Percentiles rank a stretch among this genome's conserved stretches.
These are phyloP conservation scores for Chrysoporthe cubensis DNA, from an alignment of 2,329 filamentous ascomycete species.

Conservation along the genomic window DNA sequence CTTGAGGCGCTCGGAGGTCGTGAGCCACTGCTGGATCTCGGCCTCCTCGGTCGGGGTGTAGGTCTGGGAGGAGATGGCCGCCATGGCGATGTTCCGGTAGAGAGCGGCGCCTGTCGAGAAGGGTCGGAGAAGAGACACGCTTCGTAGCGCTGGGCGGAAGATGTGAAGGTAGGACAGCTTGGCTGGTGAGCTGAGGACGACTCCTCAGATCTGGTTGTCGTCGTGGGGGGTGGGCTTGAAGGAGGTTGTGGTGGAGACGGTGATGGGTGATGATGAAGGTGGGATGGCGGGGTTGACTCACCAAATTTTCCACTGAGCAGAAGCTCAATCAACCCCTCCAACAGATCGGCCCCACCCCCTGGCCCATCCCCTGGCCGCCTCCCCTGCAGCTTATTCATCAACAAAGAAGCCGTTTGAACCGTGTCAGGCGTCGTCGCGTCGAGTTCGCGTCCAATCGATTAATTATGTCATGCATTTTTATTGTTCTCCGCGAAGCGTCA, in stretches of 20 bases:
- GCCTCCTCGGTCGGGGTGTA: conserved; percentile 81
- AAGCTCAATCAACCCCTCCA: conserved; percentile 8
- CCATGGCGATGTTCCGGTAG: conserved; percentile 59
- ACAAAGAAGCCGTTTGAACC: not conserved
- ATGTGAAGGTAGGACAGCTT: conserved; percentile 53
- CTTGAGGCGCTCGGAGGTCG: conserved; percentile 73
- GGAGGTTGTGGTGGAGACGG: not conserved
- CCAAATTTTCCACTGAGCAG: not conserved
- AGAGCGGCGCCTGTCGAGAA: conserved; percentile 26
- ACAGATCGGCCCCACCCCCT: not conserved
- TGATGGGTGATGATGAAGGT: not conserved
- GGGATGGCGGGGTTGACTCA: conserved; percentile 12
- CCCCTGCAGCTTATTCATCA: not conserved
- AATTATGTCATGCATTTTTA: conserved; percentile 17
- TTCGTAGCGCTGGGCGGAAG: conserved; percentile 41
- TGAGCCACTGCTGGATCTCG: conserved; percentile 89
- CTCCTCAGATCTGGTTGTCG: conserved; percentile 10
- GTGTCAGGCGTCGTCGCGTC: conserved; percentile 17
- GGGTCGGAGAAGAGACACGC: conserved; percentile 40
- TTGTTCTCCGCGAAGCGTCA: not conserved
- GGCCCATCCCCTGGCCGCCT: not conserved
- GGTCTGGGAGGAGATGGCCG: conserved; percentile 66
- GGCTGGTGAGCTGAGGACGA: conserved; percentile 30
- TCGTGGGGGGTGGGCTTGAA: conserved; percentile 4
- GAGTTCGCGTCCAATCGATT: conserved; percentile 16